A percentile compares a stretch with the other conserved stretches of the same genome.
Conservation (phyloP, 2,329 filamentous ascomycete species). For the Colletotrichum sublineola region DNA sequence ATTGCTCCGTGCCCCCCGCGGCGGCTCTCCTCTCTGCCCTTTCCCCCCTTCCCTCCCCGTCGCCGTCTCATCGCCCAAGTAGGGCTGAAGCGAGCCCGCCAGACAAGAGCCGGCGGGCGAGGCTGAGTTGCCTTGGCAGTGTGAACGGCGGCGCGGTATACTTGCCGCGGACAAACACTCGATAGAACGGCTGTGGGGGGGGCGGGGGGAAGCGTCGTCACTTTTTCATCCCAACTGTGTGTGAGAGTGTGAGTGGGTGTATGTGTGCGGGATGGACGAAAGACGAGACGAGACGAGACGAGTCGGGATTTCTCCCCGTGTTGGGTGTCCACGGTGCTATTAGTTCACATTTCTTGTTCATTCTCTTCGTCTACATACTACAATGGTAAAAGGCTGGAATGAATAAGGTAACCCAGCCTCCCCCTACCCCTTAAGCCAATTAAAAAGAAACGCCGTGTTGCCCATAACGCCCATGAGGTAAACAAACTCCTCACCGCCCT, state of each 20-base stretch:
- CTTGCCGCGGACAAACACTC: too few species aligned
- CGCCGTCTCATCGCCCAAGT: neutral
- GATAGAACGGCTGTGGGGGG: neutral
- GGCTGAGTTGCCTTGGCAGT: too few species aligned
- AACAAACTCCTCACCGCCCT: neutral
- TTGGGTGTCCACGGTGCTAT: neutral
- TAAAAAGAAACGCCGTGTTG: neutral
- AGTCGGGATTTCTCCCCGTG: neutral
- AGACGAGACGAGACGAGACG: neutral
- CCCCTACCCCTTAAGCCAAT: too few species aligned
- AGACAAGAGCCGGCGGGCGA: neutral
- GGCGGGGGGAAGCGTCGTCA: neutral
- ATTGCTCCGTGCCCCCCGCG: slow-evolving; percentile 6
- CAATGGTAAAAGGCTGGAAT: neutral
- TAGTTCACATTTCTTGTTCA: neutral
- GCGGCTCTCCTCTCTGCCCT: too few species aligned
- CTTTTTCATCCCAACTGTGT: neutral
- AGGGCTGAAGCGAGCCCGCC: neutral
- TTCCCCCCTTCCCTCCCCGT: neutral
- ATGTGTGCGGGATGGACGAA: neutral
- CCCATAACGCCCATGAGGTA: neutral
- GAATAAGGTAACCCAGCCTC: neutral
- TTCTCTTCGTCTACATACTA: neutral
- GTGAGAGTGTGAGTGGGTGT: neutral
- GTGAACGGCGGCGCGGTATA: too few species aligned